Evolutionary conservation across 495 filamentous ascomycete genomes (phyloP).

Genomic region (Jackrogersella minutella): DNA sequence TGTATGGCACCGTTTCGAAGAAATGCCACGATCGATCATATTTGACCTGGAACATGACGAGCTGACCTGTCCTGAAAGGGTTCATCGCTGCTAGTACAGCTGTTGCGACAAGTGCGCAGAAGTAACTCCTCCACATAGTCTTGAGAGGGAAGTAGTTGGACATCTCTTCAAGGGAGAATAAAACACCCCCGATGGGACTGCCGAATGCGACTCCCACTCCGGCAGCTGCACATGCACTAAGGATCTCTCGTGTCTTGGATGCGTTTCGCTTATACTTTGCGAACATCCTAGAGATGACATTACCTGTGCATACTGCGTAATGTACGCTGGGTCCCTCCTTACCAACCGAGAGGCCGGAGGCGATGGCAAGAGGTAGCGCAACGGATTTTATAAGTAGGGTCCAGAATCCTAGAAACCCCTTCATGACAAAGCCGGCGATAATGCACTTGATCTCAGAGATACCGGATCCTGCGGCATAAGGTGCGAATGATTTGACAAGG

Average conservation of each 20-base stretch:
- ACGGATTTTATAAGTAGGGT: slow-evolving; percentile 95
- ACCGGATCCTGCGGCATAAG: slow-evolving; percentile 95
- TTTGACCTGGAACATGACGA: slow-evolving; percentile 98
- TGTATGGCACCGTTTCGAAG: slow-evolving; percentile 93
- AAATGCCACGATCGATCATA: slow-evolving; percentile 99
- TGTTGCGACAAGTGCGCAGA: slow-evolving; percentile 95
- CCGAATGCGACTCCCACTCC: slow-evolving; percentile 97
- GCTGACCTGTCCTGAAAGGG: slow-evolving; percentile 95
- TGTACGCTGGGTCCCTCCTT: slow-evolving; percentile 99
- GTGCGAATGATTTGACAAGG: slow-evolving; percentile 91
- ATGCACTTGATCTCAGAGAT: slow-evolving; percentile 99
- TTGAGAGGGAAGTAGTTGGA: slow-evolving; percentile 98
- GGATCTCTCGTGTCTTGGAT: slow-evolving; percentile 92
- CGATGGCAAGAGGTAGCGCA: slow-evolving; percentile 89
- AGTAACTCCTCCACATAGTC: slow-evolving; percentile 98
- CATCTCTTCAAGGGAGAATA: slow-evolving; percentile 99
- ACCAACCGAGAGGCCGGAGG: slow-evolving; percentile 92
- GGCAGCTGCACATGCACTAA: slow-evolving; percentile 92
- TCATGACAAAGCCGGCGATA: slow-evolving; percentile 99
- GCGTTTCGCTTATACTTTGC: slow-evolving; percentile 93
- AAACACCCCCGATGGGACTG: slow-evolving; percentile 93
- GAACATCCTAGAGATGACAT: slow-evolving; percentile 94
- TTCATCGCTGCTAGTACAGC: slow-evolving; percentile 96
- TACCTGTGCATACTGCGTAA: slow-evolving; percentile 96
- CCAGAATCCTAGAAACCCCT: slow-evolving; percentile 93